A percentile compares a stretch with the other conserved stretches of the same genome.
Conservation (phyloP, 169 alveolate species). For the Perkinsus olseni region DNA sequence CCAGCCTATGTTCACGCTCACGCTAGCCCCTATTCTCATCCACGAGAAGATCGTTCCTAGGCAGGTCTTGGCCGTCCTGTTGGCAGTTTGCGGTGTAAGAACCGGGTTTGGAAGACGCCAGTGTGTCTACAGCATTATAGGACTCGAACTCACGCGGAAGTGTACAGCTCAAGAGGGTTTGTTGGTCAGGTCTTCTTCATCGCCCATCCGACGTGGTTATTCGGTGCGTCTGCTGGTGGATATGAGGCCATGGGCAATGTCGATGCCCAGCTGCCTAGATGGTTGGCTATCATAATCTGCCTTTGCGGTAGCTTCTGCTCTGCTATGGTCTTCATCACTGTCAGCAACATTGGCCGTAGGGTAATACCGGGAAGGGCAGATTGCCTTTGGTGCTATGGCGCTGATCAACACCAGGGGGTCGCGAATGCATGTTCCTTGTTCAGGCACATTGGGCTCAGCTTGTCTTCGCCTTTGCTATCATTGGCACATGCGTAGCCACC, state of each 20-base stretch:
- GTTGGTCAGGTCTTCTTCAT: not conserved
- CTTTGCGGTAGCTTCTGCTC: not conserved
- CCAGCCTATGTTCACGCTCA: not conserved
- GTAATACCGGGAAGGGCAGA: not conserved
- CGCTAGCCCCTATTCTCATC: not conserved
- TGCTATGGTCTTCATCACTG: not conserved
- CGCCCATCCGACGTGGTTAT: not conserved
- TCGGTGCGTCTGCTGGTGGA: not conserved
- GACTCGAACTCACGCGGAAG: too few species aligned
- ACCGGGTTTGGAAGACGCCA: not conserved
- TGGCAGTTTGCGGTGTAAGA: not conserved
- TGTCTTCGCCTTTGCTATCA: not conserved
- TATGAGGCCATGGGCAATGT: not conserved
- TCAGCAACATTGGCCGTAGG: not conserved
- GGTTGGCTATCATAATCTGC: not conserved
- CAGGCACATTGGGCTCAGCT: not conserved
- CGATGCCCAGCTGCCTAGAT: not conserved
- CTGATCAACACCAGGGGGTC: too few species aligned
- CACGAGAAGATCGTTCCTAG: not conserved
- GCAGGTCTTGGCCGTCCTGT: not conserved
- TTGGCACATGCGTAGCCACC: not conserved
- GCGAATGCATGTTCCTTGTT: too few species aligned
- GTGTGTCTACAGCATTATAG: too few species aligned
- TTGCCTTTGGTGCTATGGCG: too few species aligned
- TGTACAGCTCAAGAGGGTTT: not conserved